Evolutionary conservation across 2,329 filamentous ascomycete genomes (phyloP).

Genomic region (Periconia sp.): DNA sequence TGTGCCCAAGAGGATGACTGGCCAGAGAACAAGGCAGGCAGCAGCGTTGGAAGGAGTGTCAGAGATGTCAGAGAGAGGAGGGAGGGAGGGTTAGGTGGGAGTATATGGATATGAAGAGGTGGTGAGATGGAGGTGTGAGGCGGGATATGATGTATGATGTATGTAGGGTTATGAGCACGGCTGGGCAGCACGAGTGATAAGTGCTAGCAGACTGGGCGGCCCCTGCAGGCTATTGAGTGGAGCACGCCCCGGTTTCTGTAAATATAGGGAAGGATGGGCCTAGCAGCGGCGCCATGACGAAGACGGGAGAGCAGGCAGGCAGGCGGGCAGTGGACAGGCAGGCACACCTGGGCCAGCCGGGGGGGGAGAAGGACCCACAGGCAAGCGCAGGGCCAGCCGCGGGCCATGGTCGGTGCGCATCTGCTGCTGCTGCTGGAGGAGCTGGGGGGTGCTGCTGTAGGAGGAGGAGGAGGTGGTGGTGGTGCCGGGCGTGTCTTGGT

Average conservation of each 20-base stretch:
- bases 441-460: too few relatives aligned
- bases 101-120: slow-evolving; percentile 28
- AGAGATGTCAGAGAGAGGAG: slow-evolving; percentile 18
- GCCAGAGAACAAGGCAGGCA: too few relatives aligned
- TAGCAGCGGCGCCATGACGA: slow-evolving; percentile 45
- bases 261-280: slow-evolving; percentile 43
- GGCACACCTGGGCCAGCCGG: too few relatives aligned
- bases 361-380: neutral
- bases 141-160: slow-evolving; percentile 47
- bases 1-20: slow-evolving; percentile 13
- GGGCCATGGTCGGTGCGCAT: too few relatives aligned
- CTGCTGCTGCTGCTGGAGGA: too few relatives aligned
- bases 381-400: neutral
- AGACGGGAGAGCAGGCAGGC: slow-evolving; percentile 40
- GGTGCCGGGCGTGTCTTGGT: too few relatives aligned
- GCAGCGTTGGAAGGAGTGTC: too few relatives aligned
- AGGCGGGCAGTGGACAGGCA: slow-evolving; percentile 37
- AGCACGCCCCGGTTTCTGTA: slow-evolving; percentile 38
- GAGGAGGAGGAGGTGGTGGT: too few relatives aligned
- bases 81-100: slow-evolving; percentile 18
- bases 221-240: slow-evolving; percentile 34
- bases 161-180: slow-evolving; percentile 29
- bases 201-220: slow-evolving; percentile 23
- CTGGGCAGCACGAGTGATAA: slow-evolving; percentile 45
- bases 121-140: slow-evolving; percentile 31